Conservation (phyloP, 345 rosid genomes). For the Salix brachista region DNA sequence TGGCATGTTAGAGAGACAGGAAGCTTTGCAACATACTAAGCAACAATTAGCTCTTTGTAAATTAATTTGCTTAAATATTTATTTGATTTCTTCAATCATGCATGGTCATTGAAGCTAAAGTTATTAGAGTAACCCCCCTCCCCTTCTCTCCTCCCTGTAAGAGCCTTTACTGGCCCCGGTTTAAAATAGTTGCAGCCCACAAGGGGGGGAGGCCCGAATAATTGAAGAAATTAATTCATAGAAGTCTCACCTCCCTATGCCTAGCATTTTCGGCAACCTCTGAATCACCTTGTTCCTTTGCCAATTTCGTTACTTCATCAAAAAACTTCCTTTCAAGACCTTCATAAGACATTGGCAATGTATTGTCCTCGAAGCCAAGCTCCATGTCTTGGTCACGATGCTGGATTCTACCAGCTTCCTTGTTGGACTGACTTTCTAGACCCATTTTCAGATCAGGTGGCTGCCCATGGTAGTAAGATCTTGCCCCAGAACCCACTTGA, state of each 20-base stretch:
- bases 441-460: conserved; percentile 3
- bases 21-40: not conserved
- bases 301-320: conserved; percentile 17
- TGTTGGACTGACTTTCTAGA: not conserved
- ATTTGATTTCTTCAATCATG: not conserved
- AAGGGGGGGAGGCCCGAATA: not conserved
- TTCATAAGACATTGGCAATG: conserved; percentile 16
- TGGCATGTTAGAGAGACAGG: not conserved
- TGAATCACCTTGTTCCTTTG: conserved; percentile 20
- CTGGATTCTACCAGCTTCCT: conserved; percentile 10
- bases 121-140: not conserved
- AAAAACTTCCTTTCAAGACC: conserved; percentile 21
- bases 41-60: not conserved
- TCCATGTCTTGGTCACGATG: conserved; percentile 23
- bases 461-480: conserved; percentile 14
- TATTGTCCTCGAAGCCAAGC: conserved; percentile 16
- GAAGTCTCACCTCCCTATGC: conserved; percentile 18
- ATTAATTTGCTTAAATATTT: not conserved
- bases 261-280: conserved; percentile 24
- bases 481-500: conserved; percentile 8
- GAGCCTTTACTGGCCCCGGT: not conserved
- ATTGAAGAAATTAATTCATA: not conserved
- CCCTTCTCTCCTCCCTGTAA: too few species aligned
- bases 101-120: not conserved
- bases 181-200: not conserved